A percentile compares a stretch with the other conserved stretches of the same genome.
Conservation (phyloP, 257 asterid species). For the Sherardia arvensis region DNA sequence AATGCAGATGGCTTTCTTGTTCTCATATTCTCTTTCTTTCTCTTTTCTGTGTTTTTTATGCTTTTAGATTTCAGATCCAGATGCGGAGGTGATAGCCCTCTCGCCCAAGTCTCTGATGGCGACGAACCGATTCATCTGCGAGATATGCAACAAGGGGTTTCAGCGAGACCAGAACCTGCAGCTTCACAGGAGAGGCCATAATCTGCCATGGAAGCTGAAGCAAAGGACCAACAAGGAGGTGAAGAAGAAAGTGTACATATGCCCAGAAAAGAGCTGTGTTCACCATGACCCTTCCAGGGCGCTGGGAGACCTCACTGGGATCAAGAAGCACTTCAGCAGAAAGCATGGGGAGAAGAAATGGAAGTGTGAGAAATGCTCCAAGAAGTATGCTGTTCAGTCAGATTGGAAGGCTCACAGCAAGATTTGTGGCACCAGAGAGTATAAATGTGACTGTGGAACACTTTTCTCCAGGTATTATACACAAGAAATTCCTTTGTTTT, state of each 20-base stretch:
- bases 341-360: slow-evolving; percentile 95
- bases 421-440: slow-evolving; percentile 93
- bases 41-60: neutral
- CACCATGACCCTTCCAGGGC: slow-evolving; percentile 86
- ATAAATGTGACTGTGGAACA: slow-evolving; percentile 90
- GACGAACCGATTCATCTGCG: slow-evolving; percentile 78
- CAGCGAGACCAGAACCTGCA: slow-evolving; percentile 88
- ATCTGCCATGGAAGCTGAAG: slow-evolving; percentile 89
- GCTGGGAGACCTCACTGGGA: slow-evolving; percentile 76
- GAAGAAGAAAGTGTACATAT: slow-evolving; percentile 74
- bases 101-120: slow-evolving; percentile 91
- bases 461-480: slow-evolving; percentile 81
- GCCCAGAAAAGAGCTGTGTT: slow-evolving; percentile 77
- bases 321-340: slow-evolving; percentile 75
- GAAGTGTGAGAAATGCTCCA: slow-evolving; percentile 88
- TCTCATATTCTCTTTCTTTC: neutral
- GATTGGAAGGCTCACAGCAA: slow-evolving; percentile 96
- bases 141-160: slow-evolving; percentile 95
- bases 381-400: slow-evolving; percentile 87
- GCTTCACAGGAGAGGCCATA: slow-evolving; percentile 85
- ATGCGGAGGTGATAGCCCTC: slow-evolving; percentile 82
- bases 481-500: neutral
- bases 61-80: slow-evolving; percentile 53
- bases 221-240: slow-evolving; percentile 59
- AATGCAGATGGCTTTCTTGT: neutral